Base-by-base conservation (phyloP, 2,329 filamentous ascomycete genomes). In the Elsinoe batatas region DNA sequence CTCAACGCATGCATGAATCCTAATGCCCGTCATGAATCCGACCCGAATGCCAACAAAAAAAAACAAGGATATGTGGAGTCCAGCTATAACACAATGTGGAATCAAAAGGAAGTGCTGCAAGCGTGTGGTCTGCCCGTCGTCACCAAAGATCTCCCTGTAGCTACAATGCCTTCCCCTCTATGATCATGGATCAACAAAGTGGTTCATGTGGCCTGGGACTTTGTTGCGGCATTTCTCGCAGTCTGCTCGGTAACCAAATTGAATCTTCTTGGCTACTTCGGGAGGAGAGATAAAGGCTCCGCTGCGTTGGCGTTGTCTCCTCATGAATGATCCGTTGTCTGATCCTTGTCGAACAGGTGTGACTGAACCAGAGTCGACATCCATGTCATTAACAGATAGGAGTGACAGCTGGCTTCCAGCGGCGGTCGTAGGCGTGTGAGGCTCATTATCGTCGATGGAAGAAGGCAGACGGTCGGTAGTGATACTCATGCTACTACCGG, bases 151-250 rank as follows among this genome's bases (percentile, higher is more conserved):
- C 17, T 30, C n/a, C n/a, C n/a, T n/a, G 43, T 3, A 4, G 47
- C 22, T 51, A 15, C 5, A 13, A 18, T 10, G 13, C 8, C 5
- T 37, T 12, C 30, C 33, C 26, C 37, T 32, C 3, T 22, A 30
- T 10, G 10, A 37, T 58, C 43, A 58, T 17, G 51, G n/a, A 8
- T 55, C 61, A 15, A 74, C 58, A 57, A 76, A 76, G 60, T 77
- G 74, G 56, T 73, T 74, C 65, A 76, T 75, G 57, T 77, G 74
- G 0, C 75, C 75, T 1, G 74, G 74, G n/a, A 77, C 71, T 54
- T 69, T 64, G 58, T 68, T 64, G 54, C 68, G 65, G 60, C 75
- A 77, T 62, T 76, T 77, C 46, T 76, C 72, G 60, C 75, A 77
- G 58, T 77, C 74, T 10, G 74, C 69, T 26, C 74, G 65, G 59